Evolutionary conservation across 2,329 filamentous ascomycete species (phyloP).

Genomic region (Aureobasidium leucospermi): DNA sequence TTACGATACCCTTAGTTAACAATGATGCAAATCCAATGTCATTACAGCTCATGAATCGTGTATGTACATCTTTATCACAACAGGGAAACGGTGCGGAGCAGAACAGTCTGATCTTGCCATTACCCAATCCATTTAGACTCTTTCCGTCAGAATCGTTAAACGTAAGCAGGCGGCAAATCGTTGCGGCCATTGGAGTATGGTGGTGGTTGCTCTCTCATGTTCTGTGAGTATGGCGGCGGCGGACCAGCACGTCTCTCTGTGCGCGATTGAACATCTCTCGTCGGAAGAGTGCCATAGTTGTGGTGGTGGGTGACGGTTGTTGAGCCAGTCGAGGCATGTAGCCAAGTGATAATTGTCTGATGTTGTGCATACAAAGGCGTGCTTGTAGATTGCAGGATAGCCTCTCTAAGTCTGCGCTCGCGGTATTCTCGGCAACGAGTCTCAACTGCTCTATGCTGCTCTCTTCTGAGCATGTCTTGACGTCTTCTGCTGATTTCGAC

Average conservation of each 20-base stretch:
- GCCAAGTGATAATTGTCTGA: background rate
- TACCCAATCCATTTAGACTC: background rate
- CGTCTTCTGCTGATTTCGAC: background rate
- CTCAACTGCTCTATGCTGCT: constrained; percentile 4
- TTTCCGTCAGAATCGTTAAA: background rate
- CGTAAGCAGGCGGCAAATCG: background rate
- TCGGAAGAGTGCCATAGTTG: background rate
- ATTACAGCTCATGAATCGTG: background rate
- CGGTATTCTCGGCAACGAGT: background rate
- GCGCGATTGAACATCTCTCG: background rate
- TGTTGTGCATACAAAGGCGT: background rate
- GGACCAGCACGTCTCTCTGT: background rate
- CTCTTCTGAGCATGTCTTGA: background rate
- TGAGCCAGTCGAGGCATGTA: background rate
- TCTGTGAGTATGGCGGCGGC: background rate
- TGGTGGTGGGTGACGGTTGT: background rate
- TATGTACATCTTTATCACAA: background rate
- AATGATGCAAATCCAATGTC: background rate
- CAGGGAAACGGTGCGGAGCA: too few relatives aligned
- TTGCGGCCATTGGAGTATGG: background rate
- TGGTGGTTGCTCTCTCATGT: background rate
- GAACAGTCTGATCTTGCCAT: background rate
- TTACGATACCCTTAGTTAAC: background rate
- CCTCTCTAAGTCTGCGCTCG: constrained; percentile 1
- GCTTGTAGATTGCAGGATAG: background rate